These are phyloP conservation scores for Beauveria australis DNA, from an alignment of 2,329 filamentous ascomycete genomes.

Conservation along the genomic window DNA sequence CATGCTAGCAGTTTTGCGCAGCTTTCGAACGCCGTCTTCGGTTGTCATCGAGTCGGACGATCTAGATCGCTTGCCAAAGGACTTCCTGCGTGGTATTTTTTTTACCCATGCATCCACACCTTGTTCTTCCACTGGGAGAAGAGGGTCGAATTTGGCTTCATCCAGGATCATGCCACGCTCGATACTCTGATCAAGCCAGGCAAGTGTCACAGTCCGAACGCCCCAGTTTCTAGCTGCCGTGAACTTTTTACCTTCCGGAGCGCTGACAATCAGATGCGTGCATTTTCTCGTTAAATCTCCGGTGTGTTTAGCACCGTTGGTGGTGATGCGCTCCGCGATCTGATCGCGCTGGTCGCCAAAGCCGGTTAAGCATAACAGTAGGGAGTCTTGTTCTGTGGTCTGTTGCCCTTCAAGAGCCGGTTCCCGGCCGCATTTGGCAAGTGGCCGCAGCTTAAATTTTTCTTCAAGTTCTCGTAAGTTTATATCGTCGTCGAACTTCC, in stretches of 20 bases:
- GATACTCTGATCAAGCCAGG: conserved; percentile 80
- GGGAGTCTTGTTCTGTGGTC: conserved; percentile 20
- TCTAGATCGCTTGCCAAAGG: conserved; percentile 52
- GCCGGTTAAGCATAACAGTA: conserved; percentile 49
- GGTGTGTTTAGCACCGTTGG: conserved; percentile 74
- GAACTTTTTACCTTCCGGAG: conserved; percentile 82
- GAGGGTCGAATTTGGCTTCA: conserved; percentile 75
- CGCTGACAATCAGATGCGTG: conserved; percentile 77
- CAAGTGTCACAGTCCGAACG: conserved; percentile 67
- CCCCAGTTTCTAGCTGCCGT: conserved; percentile 77
- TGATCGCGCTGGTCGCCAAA: conserved; percentile 57
- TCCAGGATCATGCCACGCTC: conserved; percentile 85
- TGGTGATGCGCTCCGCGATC: conserved; percentile 58
- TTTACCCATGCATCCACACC: conserved; percentile 68
- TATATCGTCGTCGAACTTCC: conserved; percentile 74
- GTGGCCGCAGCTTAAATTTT: conserved; percentile 54
- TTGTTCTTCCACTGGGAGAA: conserved; percentile 59
- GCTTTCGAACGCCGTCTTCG: conserved; percentile 63
- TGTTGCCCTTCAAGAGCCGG: conserved; percentile 20
- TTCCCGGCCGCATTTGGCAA: conserved; percentile 45
- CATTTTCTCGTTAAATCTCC: conserved; percentile 80
- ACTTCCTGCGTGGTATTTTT: conserved; percentile 35
- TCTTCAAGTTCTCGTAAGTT: conserved; percentile 63
- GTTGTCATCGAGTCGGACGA: conserved; percentile 34
- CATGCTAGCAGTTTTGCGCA: conserved; percentile 79